phyloP scores from a whole-genome alignment of 768 basidiomycete species.

The Xanthoconium purpureum region DNA sequence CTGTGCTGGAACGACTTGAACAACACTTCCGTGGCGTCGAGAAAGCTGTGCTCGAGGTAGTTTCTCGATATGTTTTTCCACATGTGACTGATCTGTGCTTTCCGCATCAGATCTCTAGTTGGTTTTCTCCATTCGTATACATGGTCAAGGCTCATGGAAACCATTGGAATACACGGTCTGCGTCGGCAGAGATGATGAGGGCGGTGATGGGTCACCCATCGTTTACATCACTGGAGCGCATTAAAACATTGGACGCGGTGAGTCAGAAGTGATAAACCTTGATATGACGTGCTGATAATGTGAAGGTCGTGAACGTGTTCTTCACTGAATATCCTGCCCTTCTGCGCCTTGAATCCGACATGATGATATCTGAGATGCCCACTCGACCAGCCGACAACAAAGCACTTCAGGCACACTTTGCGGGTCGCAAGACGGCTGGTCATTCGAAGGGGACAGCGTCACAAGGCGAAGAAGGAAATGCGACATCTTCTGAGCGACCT shows the following conservation, averaged over 20 bases:
- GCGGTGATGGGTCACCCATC: background rate
- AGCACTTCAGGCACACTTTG: background rate
- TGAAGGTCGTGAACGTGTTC: background rate
- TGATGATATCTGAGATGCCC: background rate
- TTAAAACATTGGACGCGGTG: background rate
- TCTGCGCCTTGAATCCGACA: background rate
- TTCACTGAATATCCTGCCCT: background rate
- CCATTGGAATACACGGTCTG: background rate
- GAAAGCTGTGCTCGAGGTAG: background rate
- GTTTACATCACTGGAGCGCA: background rate
- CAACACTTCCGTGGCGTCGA: background rate
- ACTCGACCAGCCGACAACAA: background rate
- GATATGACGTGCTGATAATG: background rate
- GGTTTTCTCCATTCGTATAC: slow-evolving; percentile 1
- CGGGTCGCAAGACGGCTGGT: background rate
- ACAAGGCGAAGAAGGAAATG: background rate
- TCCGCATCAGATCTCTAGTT: background rate
- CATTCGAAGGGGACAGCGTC: background rate
- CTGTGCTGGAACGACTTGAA: background rate
- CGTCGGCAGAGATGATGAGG: background rate
- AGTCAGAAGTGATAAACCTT: background rate
- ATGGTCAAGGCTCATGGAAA: slow-evolving; percentile 1
- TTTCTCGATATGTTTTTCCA: background rate
- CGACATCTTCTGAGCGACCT: background rate
- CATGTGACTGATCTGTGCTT: background rate